Evolutionary conservation across 352 stramenopile species (phyloP).

Genomic region (Peronosclerospora sorghi): DNA sequence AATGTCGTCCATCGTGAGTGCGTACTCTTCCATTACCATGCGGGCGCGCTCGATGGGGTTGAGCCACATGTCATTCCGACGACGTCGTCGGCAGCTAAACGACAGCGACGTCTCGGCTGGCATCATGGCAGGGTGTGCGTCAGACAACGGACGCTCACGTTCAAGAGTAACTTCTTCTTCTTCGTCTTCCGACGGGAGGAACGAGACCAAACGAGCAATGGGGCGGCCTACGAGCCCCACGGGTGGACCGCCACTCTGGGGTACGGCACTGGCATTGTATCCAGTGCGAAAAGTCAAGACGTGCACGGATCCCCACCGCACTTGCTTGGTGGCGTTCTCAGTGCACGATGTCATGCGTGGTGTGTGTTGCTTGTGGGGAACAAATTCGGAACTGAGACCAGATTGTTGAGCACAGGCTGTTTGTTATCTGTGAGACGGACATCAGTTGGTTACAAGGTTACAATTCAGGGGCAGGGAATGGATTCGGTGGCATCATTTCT

Average conservation of each 20-base stretch:
- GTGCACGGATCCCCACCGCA: constrained; percentile 33
- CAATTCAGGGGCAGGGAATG: too few relatives aligned
- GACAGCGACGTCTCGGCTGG: background rate
- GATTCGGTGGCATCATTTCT: too few relatives aligned
- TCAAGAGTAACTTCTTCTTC: constrained; percentile 11
- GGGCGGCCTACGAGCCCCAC: constrained; percentile 35
- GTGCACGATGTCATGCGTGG: too few relatives aligned
- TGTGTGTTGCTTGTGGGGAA: too few relatives aligned
- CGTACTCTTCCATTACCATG: constrained; percentile 25
- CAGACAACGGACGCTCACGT: constrained; percentile 19
- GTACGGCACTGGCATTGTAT: constrained; percentile 40
- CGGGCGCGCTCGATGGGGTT: constrained; percentile 35
- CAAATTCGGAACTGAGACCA: too few relatives aligned
- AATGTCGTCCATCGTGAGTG: constrained; percentile 30
- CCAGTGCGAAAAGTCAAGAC: constrained; percentile 39
- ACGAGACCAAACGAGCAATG: constrained; percentile 21
- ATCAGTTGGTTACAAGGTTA: too few relatives aligned
- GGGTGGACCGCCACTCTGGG: constrained; percentile 31
- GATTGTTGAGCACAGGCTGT: too few relatives aligned
- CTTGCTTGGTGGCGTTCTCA: constrained; percentile 30
- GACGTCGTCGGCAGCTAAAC: constrained; percentile 3
- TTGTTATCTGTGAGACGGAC: too few relatives aligned
- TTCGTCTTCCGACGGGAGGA: constrained; percentile 15
- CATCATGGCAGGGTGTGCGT: constrained; percentile 14
- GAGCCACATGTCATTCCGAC: constrained; percentile 32